These are phyloP conservation scores for Phanerochaete sordida DNA, from an alignment of 768 basidiomycete genomes.

Conservation along the genomic window DNA sequence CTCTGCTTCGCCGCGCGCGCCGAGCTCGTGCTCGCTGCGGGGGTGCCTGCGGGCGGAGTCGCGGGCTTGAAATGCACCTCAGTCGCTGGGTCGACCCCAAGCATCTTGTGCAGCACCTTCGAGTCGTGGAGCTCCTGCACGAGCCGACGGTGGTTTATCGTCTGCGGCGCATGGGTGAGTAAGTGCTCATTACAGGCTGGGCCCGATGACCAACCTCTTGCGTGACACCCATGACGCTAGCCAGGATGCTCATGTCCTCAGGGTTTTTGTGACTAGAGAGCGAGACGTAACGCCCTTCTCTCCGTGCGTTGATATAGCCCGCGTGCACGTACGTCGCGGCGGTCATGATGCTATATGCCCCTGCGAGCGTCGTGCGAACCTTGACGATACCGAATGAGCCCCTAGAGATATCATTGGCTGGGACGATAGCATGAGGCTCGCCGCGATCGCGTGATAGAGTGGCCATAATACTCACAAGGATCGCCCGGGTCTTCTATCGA, in stretches of 20 bases:
- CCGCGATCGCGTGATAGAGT: neutral
- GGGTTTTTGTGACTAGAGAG: constrained; percentile 43
- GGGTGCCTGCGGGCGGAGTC: neutral
- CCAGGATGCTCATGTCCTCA: constrained; percentile 75
- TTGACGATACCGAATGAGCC: constrained; percentile 83
- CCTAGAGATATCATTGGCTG: constrained; percentile 91
- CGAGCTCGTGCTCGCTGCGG: constrained; percentile 8
- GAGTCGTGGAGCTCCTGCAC: constrained; percentile 68
- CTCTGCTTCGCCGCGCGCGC: constrained; percentile 19
- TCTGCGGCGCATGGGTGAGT: constrained; percentile 37
- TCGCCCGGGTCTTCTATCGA: constrained; percentile 95
- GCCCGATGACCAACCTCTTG: constrained; percentile 68
- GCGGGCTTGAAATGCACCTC: neutral
- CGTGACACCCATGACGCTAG: constrained; percentile 77
- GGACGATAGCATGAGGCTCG: neutral
- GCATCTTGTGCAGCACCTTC: constrained; percentile 52
- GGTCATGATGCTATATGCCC: constrained; percentile 77
- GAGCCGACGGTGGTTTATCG: constrained; percentile 67
- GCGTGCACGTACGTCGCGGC: constrained; percentile 65
- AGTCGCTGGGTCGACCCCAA: constrained; percentile 37
- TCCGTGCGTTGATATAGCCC: constrained; percentile 56
- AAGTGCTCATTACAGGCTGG: too few relatives aligned
- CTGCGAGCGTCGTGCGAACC: constrained; percentile 80
- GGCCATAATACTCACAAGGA: constrained; percentile 53
- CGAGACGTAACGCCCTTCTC: constrained; percentile 43